These are phyloP conservation scores for Striga hermonthica DNA, from an alignment of 305 asterid genomes.

Conservation along the genomic window DNA sequence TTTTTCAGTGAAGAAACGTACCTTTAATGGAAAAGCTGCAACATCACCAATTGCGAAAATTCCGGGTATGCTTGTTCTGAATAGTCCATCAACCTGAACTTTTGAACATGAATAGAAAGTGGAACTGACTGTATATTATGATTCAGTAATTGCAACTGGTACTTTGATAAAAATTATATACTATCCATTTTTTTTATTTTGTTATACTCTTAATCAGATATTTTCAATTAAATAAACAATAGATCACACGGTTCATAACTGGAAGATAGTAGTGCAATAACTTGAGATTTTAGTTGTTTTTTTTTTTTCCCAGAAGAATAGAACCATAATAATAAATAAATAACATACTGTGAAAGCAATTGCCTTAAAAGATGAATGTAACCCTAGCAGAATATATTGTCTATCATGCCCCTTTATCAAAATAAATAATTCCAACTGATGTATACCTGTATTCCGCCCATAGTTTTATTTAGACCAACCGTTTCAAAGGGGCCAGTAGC, in stretches of 20 bases:
- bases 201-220: neutral
- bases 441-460: conserved; percentile 86
- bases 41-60: conserved; percentile 94
- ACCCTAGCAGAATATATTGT: conserved; percentile 25
- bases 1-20: conserved; percentile 10
- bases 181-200: neutral
- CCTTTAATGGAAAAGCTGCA: conserved; percentile 98
- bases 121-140: neutral
- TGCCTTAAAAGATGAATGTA: conserved; percentile 7
- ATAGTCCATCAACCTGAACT: conserved; percentile 87
- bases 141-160: conserved; percentile 1
- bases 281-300: too few species aligned
- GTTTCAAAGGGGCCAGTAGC: conserved; percentile 74
- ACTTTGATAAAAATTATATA: neutral
- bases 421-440: conserved; percentile 11
- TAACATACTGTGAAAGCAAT: neutral
- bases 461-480: conserved; percentile 57
- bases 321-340: neutral
- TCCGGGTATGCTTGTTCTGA: conserved; percentile 78
- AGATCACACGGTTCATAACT: neutral
- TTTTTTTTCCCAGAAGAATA: neutral
- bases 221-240: neutral
- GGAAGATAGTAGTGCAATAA: neutral
- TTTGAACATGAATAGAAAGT: conserved; percentile 19
- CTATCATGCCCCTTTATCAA: conserved; percentile 15